Evolutionary conservation across 208 protist species (phyloP).

Genomic region (Acanthamoeba sp.): DNA sequence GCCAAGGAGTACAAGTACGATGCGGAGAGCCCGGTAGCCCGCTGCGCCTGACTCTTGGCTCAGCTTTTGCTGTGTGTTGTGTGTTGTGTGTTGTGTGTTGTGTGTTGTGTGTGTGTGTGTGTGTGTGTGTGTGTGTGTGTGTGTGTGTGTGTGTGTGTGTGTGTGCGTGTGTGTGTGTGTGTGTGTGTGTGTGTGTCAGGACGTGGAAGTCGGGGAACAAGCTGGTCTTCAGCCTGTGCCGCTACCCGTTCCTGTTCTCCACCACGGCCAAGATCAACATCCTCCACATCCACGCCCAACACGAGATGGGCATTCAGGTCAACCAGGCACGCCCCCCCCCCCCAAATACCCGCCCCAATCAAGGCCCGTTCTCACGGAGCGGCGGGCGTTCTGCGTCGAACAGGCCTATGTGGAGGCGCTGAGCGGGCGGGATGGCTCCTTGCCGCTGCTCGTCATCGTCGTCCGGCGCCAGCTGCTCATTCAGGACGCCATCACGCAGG

Average conservation of each 20-base stretch:
- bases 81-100: no score
- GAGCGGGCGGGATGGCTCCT: background rate
- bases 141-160: no score
- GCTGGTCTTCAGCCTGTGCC: conserved; percentile 27
- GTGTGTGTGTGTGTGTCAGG: background rate
- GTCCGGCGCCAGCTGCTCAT: conserved; percentile 33
- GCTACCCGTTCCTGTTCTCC: conserved; percentile 57
- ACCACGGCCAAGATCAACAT: conserved; percentile 48
- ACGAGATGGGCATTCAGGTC: conserved; percentile 14
- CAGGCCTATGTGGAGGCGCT: conserved; percentile 5
- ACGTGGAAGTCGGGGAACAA: conserved; percentile 50
- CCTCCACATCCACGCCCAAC: conserved; percentile 48
- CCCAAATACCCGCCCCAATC: no score
- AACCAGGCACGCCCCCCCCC: background rate
- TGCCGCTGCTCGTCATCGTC: background rate
- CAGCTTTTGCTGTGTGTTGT: no score
- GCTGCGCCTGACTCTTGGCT: no score
- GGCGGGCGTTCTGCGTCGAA: background rate
- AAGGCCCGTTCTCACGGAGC: background rate
- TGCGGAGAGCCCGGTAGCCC: no score
- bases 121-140: no score
- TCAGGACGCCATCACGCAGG: conserved; percentile 28
- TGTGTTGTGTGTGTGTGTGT: no score
- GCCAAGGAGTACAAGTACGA: conserved; percentile 15
- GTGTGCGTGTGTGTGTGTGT: no score